Conservation (phyloP, 345 rosid genomes). For the Linum lewisii region DNA sequence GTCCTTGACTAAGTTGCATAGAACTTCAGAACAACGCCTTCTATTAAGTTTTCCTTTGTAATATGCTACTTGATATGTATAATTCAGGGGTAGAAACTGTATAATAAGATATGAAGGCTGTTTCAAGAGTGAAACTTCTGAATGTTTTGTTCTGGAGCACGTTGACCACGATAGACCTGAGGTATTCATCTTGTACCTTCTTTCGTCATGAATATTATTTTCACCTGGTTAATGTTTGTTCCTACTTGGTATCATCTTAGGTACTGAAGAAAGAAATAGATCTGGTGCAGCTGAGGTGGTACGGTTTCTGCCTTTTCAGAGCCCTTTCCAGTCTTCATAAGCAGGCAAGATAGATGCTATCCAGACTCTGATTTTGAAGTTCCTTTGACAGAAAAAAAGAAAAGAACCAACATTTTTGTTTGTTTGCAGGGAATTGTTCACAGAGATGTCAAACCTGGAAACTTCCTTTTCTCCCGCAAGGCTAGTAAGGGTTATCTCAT, state of each 20-base stretch:
- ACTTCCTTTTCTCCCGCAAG: slow-evolving; percentile 81
- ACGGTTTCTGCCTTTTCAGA: slow-evolving; percentile 79
- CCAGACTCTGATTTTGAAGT: neutral
- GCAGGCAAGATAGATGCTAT: slow-evolving; percentile 34
- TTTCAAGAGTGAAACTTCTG: slow-evolving; percentile 59
- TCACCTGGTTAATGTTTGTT: slow-evolving; percentile 12
- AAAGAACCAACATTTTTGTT: slow-evolving; percentile 6
- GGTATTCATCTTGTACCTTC: slow-evolving; percentile 26
- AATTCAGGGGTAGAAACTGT: slow-evolving; percentile 72
- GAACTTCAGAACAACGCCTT: neutral
- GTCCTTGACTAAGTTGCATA: slow-evolving; percentile 6
- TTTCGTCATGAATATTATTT: slow-evolving; percentile 2
- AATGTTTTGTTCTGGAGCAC: slow-evolving; percentile 82
- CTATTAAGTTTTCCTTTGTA: neutral
- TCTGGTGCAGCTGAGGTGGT: slow-evolving; percentile 60
- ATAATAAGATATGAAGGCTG: slow-evolving; percentile 71
- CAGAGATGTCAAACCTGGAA: slow-evolving; percentile 96
- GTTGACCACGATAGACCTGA: slow-evolving; percentile 95
- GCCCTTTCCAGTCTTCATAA: slow-evolving; percentile 83
- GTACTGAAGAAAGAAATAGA: slow-evolving; percentile 65
- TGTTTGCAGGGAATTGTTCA: slow-evolving; percentile 69
- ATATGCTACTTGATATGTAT: neutral
- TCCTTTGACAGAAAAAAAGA: neutral
- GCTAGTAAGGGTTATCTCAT: slow-evolving; percentile 75
- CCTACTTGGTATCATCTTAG: slow-evolving; percentile 24